A percentile compares a stretch with the other conserved stretches of the same genome.
Evolutionary conservation across 768 basidiomycete genomes (phyloP).

Genomic region (Kwoniella dendrophila): DNA sequence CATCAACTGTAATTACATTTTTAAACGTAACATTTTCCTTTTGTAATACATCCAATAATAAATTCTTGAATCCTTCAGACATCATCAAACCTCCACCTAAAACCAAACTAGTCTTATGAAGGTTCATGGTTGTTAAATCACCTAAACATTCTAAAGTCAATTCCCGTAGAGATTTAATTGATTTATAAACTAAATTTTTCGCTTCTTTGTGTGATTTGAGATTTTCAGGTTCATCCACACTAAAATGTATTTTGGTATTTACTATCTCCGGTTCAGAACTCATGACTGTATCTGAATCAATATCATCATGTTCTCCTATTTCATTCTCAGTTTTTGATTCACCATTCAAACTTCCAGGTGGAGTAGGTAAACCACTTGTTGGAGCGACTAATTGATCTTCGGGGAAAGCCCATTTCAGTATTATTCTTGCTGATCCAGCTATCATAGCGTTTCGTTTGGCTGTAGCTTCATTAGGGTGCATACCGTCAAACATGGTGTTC

Average conservation of each 20-base stretch:
- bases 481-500: slow-evolving; percentile 7
- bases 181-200: slow-evolving; percentile 27
- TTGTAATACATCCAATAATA: slow-evolving; percentile 36
- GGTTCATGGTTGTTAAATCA: slow-evolving; percentile 29
- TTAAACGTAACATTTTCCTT: slow-evolving; percentile 34
- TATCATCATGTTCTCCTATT: too few species aligned
- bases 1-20: slow-evolving; percentile 35
- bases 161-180: slow-evolving; percentile 38
- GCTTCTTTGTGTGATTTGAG: slow-evolving; percentile 30
- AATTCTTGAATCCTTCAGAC: slow-evolving; percentile 32
- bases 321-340: background rate
- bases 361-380: slow-evolving; percentile 8
- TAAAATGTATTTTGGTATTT: background rate
- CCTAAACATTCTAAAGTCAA: slow-evolving; percentile 38
- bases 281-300: background rate
- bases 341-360: slow-evolving; percentile 13
- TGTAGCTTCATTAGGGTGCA: slow-evolving; percentile 31
- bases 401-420: slow-evolving; percentile 46
- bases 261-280: background rate
- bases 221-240: too few species aligned
- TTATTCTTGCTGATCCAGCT: slow-evolving; percentile 44
- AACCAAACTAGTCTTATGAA: slow-evolving; percentile 31
- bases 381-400: slow-evolving; percentile 16
- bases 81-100: slow-evolving; percentile 53
- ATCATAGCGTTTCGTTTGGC: slow-evolving; percentile 46